phyloP scores from a whole-genome alignment of 2,329 filamentous ascomycete species.

The Aureobasidium sp. region DNA sequence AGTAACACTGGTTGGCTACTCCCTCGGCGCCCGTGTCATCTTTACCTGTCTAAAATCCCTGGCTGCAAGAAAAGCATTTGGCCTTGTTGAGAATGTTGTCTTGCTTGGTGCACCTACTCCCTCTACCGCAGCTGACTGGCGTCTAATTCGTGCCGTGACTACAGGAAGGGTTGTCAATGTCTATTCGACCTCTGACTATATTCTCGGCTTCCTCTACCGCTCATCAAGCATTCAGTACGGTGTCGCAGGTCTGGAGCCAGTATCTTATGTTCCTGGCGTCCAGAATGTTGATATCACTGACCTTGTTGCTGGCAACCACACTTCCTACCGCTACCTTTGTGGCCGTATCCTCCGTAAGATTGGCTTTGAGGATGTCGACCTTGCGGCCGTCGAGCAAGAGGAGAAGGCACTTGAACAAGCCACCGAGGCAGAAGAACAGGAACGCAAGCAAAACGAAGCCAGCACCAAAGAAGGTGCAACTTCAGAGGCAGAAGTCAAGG shows the following conservation, averaged over 20 bases:
- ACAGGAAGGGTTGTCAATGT: conserved; percentile 79
- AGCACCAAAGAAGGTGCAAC: conserved; percentile 9
- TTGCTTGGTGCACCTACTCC: conserved; percentile 75
- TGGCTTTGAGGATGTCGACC: conserved; percentile 44
- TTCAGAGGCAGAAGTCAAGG: conserved; percentile 23
- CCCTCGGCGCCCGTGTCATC: conserved; percentile 49
- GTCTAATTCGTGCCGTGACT: conserved; percentile 66
- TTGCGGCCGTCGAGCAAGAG: conserved; percentile 39
- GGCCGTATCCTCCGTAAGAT: conserved; percentile 43
- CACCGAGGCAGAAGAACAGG: conserved; percentile 30
- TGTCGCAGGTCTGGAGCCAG: conserved; percentile 71
- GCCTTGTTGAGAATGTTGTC: conserved; percentile 73
- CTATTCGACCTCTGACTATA: conserved; percentile 77
- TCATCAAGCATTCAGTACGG: conserved; percentile 75
- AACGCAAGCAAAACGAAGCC: conserved; percentile 20
- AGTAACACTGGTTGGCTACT: conserved; percentile 32
- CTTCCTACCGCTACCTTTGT: conserved; percentile 42
- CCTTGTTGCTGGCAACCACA: conserved; percentile 39
- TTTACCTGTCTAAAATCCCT: conserved; percentile 71
- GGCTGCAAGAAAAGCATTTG: conserved; percentile 71
- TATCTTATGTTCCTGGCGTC: conserved; percentile 57
- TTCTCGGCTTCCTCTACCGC: conserved; percentile 80
- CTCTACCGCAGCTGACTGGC: conserved; percentile 64
- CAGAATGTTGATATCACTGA: conserved; percentile 47
- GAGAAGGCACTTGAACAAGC: conserved; percentile 29